Evolutionary conservation across 2,329 filamentous ascomycete species (phyloP).

Genomic region (Paramyrothecium roridum): DNA sequence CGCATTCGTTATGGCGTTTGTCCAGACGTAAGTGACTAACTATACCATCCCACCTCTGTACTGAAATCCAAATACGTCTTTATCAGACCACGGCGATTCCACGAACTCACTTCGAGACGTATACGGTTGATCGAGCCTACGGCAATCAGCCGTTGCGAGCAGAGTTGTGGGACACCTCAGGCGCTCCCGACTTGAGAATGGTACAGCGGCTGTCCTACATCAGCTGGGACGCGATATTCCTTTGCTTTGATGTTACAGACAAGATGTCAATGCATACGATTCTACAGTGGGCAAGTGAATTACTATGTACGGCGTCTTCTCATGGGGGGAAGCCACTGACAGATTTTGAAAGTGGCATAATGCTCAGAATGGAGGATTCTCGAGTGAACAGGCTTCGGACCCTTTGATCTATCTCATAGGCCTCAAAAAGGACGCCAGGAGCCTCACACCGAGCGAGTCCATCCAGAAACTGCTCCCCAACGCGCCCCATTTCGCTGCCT

Average conservation of each 20-base stretch:
- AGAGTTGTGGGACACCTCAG: conserved; percentile 38
- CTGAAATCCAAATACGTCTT: background rate
- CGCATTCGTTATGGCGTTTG: conserved; percentile 34
- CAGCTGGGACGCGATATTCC: conserved; percentile 32
- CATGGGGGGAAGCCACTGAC: background rate
- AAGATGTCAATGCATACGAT: conserved; percentile 28
- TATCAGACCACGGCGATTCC: conserved; percentile 26
- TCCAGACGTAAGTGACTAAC: conserved; percentile 25
- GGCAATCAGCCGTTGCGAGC: conserved; percentile 20
- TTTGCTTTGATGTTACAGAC: conserved; percentile 35
- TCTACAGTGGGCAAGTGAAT: conserved; percentile 28
- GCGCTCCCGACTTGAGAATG: conserved; percentile 31
- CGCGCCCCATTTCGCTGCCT: conserved; percentile 9
- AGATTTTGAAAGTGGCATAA: conserved; percentile 23
- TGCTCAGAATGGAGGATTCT: conserved; percentile 22
- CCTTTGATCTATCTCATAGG: conserved; percentile 29
- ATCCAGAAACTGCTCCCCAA: conserved; percentile 8
- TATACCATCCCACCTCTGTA: background rate
- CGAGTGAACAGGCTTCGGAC: conserved; percentile 7
- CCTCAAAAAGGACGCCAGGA: conserved; percentile 28
- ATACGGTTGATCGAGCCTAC: conserved; percentile 21
- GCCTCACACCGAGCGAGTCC: conserved; percentile 17
- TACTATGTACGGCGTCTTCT: rapidly evolving
- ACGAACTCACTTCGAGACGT: conserved; percentile 31
- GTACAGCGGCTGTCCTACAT: conserved; percentile 31